Base-by-base conservation (phyloP, 768 basidiomycete species). In the Tricholoma terreum region DNA sequence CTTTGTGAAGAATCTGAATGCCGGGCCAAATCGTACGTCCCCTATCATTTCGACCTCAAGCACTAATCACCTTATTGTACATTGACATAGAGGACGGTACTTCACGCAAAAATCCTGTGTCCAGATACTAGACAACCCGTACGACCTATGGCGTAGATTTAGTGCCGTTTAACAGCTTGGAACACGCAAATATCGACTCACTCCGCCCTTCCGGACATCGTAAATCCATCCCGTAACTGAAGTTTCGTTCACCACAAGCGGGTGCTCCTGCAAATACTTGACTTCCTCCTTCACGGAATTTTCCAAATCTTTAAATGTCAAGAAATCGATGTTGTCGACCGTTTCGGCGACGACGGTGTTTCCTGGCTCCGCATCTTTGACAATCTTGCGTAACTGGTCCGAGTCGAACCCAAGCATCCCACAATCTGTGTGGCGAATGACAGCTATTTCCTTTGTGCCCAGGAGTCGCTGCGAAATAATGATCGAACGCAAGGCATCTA, bases 381-480 rank as follows among this genome's bases (percentile, higher is more conserved):
- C 76, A 50, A 81, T 70, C 15, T 69, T 63, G 52, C 80, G 81
- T 22, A 88, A 71, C 52, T 80, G 67, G 0, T 76, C 69, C 24
- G 77, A 78, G 5, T 72, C 77, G 73, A 89, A 88, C 0, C 80
- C 82, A 48, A 85, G 72, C 86, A 90, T 89, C 46, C 88, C 88
- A 64, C 88, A 89, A 48, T 78, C 84, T 1, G 84, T 86, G 69
- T 90, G 89, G 67, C 85, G 86, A 68, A 87, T 80, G 50, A 90
- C 72, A 4, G 84, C 80, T 52, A 89, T 80, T 71, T 88, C 85
- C 14, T 77, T 76, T 9, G 88, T 90, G 11, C 85, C 87, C 14
- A 89, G 78, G 14, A 89, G 79, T 38, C 86, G 84, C 64, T 90
- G 87, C 30, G 87, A 89, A 64, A 90, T 82, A 51, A 90, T 74